Conservation (phyloP, 331 rosid genomes). For the Pyracantha coccinea region DNA sequence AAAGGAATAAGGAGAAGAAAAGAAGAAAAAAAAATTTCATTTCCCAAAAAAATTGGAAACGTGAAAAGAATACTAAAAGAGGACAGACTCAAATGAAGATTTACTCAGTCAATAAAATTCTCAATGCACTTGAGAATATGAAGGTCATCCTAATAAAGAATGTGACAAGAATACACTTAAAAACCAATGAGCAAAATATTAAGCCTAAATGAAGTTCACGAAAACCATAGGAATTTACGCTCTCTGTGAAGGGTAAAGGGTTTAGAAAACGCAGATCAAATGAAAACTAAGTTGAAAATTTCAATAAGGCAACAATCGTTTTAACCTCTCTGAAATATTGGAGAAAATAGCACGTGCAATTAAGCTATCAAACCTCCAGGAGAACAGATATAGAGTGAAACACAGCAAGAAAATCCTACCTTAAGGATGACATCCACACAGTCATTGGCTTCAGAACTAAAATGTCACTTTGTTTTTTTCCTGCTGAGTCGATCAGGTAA, state of each 20-base stretch:
- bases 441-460: slow-evolving; percentile 50
- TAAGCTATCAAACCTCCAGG: not conserved
- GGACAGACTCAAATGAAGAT: not conserved
- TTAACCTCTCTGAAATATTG: not conserved
- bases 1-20: not conserved
- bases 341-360: not conserved
- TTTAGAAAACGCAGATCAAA: not conserved
- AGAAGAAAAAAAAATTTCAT: not conserved
- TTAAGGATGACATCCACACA: slow-evolving; percentile 43
- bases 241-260: not conserved
- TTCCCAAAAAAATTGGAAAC: not conserved
- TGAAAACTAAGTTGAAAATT: not conserved
- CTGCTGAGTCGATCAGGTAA: slow-evolving; percentile 39
- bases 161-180: not conserved
- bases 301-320: not conserved
- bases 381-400: not conserved
- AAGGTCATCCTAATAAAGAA: not conserved
- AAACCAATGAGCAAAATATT: not conserved
- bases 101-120: slow-evolving; percentile 3
- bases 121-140: not conserved
- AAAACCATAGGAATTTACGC: not conserved
- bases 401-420: slow-evolving; percentile 41
- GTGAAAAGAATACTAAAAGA: not conserved
- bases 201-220: not conserved
- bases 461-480: slow-evolving; percentile 41